Evolutionary conservation across 2,329 filamentous ascomycete species (phyloP), one percentile per base, ranked within the genome.

Genomic region (Claviceps humidiphila): DNA sequence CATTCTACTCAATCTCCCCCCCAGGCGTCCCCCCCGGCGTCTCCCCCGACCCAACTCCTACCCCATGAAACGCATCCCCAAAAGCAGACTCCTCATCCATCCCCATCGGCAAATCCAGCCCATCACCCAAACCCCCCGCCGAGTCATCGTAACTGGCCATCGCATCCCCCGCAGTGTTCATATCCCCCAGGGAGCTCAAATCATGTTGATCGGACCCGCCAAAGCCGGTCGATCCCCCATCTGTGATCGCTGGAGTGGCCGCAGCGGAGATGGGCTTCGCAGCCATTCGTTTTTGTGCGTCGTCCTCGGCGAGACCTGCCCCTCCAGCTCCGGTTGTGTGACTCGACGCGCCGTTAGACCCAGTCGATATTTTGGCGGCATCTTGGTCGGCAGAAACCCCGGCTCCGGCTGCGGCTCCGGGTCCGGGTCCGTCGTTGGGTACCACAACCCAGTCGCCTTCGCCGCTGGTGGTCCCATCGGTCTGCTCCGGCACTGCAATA

Each of bases 1-100:
- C 9, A 30, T 30, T 8, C 26, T 30, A 30, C 26, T 30, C 8
- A 30, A 30, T 30, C 26, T 30, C 26, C 8, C 26, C 26, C 8
- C 26, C 26, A 30, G 26, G 26, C 3, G 26, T 30, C 26, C 8
- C 26, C 26, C 26, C 26, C 8, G 26, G 26, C 26, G 26, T 30
- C 26, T 30, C 26, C 8, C 26, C 26, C 26, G 26, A 30, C 26
- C 26, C 26, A 30, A 30, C 26, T 2, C 26, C 26, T 13, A 81
- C 76, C 4, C 77, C 80, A 59, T 89, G 85, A 67, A 91, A 88
- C 0, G 87, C 87, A 59, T 93, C 86, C 2, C 86, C 87, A 69
- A 93, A 93, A 1, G 86, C 87, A 39, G 84, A 88, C 61, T 89
- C 85, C 47, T 89, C 85, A 47, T 88, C 85, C 72, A 89, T 77